phyloP scores from a whole-genome alignment of 306 rosid genomes.

The Cucumis hystrix region DNA sequence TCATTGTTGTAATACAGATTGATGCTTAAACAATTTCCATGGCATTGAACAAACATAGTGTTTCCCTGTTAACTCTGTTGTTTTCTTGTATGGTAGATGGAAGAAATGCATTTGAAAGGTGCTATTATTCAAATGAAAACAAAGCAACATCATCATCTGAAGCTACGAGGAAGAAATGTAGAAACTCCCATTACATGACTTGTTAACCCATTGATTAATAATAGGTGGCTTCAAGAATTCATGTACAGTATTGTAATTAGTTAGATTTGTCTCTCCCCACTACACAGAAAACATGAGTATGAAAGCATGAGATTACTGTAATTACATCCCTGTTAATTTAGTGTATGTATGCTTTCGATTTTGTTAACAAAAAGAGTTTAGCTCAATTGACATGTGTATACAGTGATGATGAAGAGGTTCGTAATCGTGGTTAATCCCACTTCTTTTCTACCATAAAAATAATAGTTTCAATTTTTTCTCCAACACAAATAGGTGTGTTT shows the following conservation, averaged over 20 bases:
- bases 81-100: constrained; percentile 20
- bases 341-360: background rate
- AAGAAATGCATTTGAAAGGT: constrained; percentile 45
- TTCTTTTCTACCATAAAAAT: no score
- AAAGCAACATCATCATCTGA: constrained; percentile 6
- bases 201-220: background rate
- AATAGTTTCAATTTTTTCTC: background rate
- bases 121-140: constrained; percentile 33
- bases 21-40: constrained; percentile 22
- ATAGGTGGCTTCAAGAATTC: background rate
- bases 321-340: background rate
- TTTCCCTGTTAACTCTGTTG: background rate
- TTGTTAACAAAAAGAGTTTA: no score
- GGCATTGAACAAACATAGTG: no score
- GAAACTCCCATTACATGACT: background rate
- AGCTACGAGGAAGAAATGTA: constrained; percentile 1
- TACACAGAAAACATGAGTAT: background rate
- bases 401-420: no score
- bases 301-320: background rate
- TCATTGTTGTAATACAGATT: constrained; percentile 16
- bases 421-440: no score
- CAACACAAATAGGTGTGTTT: background rate
- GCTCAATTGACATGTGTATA: no score
- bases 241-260: background rate
- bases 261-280: background rate